Evolutionary conservation across 345 rosid genomes (phyloP).

Genomic region (Linum tenue): DNA sequence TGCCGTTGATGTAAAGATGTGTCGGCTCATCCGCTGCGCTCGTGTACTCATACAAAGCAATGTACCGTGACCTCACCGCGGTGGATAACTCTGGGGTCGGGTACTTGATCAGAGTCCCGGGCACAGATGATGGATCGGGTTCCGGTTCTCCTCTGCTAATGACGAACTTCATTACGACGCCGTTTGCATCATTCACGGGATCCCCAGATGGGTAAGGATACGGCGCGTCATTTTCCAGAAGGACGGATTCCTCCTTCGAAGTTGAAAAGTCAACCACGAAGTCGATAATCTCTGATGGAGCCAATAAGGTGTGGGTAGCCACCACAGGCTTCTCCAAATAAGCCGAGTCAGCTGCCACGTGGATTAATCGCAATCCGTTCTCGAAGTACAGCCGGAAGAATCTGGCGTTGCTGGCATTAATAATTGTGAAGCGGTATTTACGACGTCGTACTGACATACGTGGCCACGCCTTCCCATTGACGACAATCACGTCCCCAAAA

Average conservation of each 20-base stretch:
- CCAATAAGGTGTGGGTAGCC: slow-evolving; percentile 37
- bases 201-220: slow-evolving; percentile 76
- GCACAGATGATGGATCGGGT: slow-evolving; percentile 39
- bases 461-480: slow-evolving; percentile 95
- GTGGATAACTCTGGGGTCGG: slow-evolving; percentile 35
- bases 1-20: slow-evolving; percentile 66
- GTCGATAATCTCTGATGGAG: slow-evolving; percentile 74
- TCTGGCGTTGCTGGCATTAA: slow-evolving; percentile 77
- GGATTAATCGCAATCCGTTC: slow-evolving; percentile 49
- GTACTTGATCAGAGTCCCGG: slow-evolving; percentile 37
- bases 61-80: slow-evolving; percentile 48
- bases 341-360: slow-evolving; percentile 57
- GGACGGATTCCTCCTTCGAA: slow-evolving; percentile 32
- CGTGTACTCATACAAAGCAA: slow-evolving; percentile 72
- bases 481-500: slow-evolving; percentile 68
- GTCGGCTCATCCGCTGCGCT: slow-evolving; percentile 57
- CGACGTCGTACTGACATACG: slow-evolving; percentile 56
- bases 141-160: slow-evolving; percentile 24
- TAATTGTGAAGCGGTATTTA: slow-evolving; percentile 69
- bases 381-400: slow-evolving; percentile 62
- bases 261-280: slow-evolving; percentile 66
- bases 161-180: slow-evolving; percentile 65
- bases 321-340: slow-evolving; percentile 41
- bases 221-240: slow-evolving; percentile 48
- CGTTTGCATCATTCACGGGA: slow-evolving; percentile 45